These are phyloP conservation scores for Margaritispora aquatica DNA, from an alignment of 495 filamentous ascomycete species.

Conservation along the genomic window DNA sequence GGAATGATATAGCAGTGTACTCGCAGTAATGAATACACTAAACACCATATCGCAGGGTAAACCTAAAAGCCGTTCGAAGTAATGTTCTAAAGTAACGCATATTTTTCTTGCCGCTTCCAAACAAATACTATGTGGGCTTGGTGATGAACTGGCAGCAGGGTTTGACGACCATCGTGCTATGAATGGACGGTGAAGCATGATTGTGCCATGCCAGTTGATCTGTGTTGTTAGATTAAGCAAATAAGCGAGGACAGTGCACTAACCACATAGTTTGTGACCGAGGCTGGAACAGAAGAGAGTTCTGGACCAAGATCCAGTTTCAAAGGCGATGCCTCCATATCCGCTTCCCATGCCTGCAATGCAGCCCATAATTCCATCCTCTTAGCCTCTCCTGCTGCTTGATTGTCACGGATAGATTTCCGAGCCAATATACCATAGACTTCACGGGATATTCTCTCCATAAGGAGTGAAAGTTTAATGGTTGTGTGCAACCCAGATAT, in stretches of 20 bases:
- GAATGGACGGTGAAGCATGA: conserved; percentile 20
- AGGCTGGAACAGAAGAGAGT: conserved; percentile 12
- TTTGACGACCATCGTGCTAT: conserved; percentile 11
- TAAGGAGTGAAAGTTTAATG: conserved; percentile 11
- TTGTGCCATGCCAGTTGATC: conserved; percentile 20
- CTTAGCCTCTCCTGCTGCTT: conserved; percentile 11
- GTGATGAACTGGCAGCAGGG: neutral
- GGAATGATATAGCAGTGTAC: conserved; percentile 16
- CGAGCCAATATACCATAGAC: conserved; percentile 20
- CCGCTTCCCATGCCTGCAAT: conserved; percentile 12
- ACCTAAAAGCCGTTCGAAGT: conserved; percentile 11
- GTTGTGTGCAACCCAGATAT: conserved; percentile 20
- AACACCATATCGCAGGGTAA: conserved; percentile 23
- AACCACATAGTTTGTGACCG: conserved; percentile 22
- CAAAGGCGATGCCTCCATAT: conserved; percentile 19
- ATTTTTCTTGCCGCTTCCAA: conserved; percentile 17
- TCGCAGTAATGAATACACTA: conserved; percentile 20
- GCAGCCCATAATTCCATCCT: conserved; percentile 14
- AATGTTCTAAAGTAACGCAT: conserved; percentile 15
- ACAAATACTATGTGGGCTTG: conserved; percentile 15
- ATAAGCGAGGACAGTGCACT: neutral
- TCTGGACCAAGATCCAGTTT: conserved; percentile 16
- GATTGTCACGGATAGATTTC: conserved; percentile 18
- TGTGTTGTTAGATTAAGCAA: conserved; percentile 2
- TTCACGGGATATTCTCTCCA: conserved; percentile 16